phyloP scores from a whole-genome alignment of 1,284 basidiomycete genomes.

The Ceratobasidium sp. region DNA sequence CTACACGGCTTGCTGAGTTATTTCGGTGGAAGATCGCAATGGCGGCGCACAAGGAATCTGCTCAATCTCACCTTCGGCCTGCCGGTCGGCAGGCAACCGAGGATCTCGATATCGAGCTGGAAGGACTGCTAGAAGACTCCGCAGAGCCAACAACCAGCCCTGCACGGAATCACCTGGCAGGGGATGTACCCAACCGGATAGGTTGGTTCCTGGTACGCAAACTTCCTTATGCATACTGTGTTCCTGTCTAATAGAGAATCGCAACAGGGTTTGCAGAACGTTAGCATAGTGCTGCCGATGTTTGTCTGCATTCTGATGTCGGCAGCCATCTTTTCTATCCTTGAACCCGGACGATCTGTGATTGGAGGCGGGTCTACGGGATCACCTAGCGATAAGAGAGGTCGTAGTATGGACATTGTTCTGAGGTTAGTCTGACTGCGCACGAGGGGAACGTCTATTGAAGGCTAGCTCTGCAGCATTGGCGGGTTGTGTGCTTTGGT shows the following conservation, averaged over 20 bases:
- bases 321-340: slow-evolving; percentile 60
- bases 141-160: background rate
- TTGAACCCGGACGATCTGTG: slow-evolving; percentile 64
- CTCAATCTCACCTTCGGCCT: background rate
- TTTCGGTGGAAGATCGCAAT: slow-evolving; percentile 1
- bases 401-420: slow-evolving; percentile 11
- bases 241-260: slow-evolving; percentile 17
- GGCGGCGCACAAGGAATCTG: slow-evolving; percentile 21
- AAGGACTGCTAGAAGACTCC: slow-evolving; percentile 4
- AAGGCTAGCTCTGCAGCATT: background rate
- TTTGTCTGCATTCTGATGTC: slow-evolving; percentile 58
- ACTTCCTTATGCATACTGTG: slow-evolving; percentile 46
- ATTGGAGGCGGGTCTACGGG: slow-evolving; percentile 43
- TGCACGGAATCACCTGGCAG: background rate
- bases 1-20: background rate
- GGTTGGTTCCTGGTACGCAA: slow-evolving; percentile 84
- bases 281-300: slow-evolving; percentile 78
- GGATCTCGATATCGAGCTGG: background rate
- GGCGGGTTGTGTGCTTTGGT: slow-evolving; percentile 18
- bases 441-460: background rate
- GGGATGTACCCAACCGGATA: slow-evolving; percentile 14
- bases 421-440: background rate
- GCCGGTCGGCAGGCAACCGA: background rate
- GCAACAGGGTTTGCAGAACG: slow-evolving; percentile 84
- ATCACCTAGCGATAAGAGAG: background rate